Evolutionary conservation across 2,329 filamentous ascomycete species (phyloP).

Genomic region (Sphaerulina musiva): DNA sequence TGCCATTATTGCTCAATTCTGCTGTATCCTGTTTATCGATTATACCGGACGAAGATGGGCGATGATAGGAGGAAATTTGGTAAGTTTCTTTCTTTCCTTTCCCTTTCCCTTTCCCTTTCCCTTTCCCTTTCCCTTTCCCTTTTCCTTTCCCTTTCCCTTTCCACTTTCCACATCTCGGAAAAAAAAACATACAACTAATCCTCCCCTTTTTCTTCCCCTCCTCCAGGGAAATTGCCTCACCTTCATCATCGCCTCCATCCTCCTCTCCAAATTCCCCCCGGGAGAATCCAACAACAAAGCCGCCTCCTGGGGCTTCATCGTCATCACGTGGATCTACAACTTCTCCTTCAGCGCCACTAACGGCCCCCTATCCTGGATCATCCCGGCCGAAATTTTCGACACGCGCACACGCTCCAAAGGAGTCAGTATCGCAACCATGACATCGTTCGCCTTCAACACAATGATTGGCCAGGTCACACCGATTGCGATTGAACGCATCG

Average conservation of each 20-base stretch:
- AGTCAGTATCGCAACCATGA: slow-evolving; percentile 68
- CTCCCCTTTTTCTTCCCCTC: too few species aligned
- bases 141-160: too few species aligned
- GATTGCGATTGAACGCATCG: slow-evolving; percentile 51
- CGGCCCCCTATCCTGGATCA: slow-evolving; percentile 55
- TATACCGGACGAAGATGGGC: slow-evolving; percentile 64
- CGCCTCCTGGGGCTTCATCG: slow-evolving; percentile 68
- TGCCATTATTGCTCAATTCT: slow-evolving; percentile 60
- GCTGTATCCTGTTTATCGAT: slow-evolving; percentile 65
- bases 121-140: too few species aligned
- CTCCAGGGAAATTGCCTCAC: slow-evolving; percentile 59
- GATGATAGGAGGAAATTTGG: slow-evolving; percentile 59
- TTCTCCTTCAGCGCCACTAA: slow-evolving; percentile 67
- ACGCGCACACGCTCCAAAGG: slow-evolving; percentile 64
- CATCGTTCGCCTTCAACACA: slow-evolving; percentile 64
- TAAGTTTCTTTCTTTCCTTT: too few species aligned
- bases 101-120: too few species aligned
- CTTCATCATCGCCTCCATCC: slow-evolving; percentile 60
- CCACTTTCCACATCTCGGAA: too few species aligned
- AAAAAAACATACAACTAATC: too few species aligned
- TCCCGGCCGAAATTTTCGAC: slow-evolving; percentile 53
- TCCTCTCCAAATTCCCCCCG: slow-evolving; percentile 57
- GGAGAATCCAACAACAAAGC: slow-evolving; percentile 44
- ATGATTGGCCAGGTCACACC: slow-evolving; percentile 66
- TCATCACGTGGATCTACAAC: slow-evolving; percentile 73